phyloP scores from a whole-genome alignment of 164 flowering plant species.

The Warburgia ugandensis region DNA sequence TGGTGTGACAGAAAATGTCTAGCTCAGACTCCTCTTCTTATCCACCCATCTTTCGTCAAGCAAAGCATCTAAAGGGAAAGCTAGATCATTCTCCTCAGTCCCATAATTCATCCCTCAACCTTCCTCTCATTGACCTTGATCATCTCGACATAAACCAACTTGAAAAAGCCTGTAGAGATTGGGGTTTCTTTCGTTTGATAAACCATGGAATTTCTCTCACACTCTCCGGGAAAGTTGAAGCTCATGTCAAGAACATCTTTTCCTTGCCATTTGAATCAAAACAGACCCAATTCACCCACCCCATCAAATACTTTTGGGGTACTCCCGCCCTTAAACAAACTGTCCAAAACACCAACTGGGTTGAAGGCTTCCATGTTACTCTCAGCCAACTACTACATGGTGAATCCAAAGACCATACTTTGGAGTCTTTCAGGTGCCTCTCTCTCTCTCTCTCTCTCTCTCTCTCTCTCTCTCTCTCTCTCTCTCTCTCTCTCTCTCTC shows the following conservation, averaged over 20 bases:
- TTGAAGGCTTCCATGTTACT: constrained; percentile 44
- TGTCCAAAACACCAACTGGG: constrained; percentile 28
- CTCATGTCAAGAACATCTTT: constrained; percentile 29
- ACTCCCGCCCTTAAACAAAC: constrained; percentile 41
- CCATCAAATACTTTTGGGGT: constrained; percentile 60
- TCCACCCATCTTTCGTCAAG: not conserved
- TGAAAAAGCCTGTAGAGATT: constrained; percentile 35
- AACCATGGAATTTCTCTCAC: constrained; percentile 57
- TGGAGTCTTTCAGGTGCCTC: constrained; percentile 44
- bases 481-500: constrained; percentile 1
- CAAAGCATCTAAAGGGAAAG: not conserved
- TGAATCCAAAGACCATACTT: constrained; percentile 16
- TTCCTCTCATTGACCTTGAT: constrained; percentile 48
- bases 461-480: constrained; percentile 8
- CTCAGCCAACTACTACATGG: constrained; percentile 24
- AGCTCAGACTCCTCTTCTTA: too few species aligned
- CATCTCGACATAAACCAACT: constrained; percentile 18
- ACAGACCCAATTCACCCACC: constrained; percentile 16
- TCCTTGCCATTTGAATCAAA: constrained; percentile 47
- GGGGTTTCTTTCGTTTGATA: constrained; percentile 62
- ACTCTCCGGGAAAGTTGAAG: constrained; percentile 29
- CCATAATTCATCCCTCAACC: not conserved
- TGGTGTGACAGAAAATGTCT: too few species aligned
- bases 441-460: constrained; percentile 26
- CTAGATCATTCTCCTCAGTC: not conserved